Conservation (phyloP, 495 filamentous ascomycete species). For the Aspergillus sclerotioniger region DNA sequence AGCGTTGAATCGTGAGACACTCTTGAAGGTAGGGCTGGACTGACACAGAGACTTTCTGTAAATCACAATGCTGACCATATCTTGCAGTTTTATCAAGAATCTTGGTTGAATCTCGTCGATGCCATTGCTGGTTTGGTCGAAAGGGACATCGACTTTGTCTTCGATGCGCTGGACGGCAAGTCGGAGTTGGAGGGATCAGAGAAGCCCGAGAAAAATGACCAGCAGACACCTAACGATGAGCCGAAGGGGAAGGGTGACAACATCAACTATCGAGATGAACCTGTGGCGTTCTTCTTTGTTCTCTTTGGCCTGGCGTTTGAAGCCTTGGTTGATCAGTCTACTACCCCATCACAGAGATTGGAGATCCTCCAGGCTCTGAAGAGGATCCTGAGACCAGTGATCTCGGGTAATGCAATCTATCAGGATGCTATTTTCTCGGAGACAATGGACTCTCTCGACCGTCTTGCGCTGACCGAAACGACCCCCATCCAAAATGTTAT, state of each 20-base stretch:
- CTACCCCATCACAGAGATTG: slow-evolving; percentile 75
- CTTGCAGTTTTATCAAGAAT: slow-evolving; percentile 86
- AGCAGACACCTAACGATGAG: slow-evolving; percentile 39
- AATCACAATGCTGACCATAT: slow-evolving; percentile 21
- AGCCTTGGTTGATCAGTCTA: slow-evolving; percentile 79
- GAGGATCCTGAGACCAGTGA: slow-evolving; percentile 91
- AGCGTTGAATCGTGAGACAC: slow-evolving; percentile 87
- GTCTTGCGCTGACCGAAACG: slow-evolving; percentile 87
- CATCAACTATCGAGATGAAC: slow-evolving; percentile 97
- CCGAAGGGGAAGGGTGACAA: slow-evolving; percentile 59
- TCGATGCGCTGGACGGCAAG: slow-evolving; percentile 92
- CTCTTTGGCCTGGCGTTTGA: slow-evolving; percentile 96
- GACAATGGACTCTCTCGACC: slow-evolving; percentile 91
- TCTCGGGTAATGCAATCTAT: slow-evolving; percentile 94
- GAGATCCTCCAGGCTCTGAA: slow-evolving; percentile 89
- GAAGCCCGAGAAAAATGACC: slow-evolving; percentile 34
- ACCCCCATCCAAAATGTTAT: slow-evolving; percentile 88
- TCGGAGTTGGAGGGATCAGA: slow-evolving; percentile 27
- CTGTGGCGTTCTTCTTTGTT: slow-evolving; percentile 98
- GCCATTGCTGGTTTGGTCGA: slow-evolving; percentile 97
- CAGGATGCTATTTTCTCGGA: slow-evolving; percentile 94
- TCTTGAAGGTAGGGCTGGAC: slow-evolving; percentile 60
- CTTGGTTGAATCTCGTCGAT: slow-evolving; percentile 94
- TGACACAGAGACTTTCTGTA: not conserved
- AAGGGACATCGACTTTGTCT: slow-evolving; percentile 95